Conservation (phyloP, 2,329 filamentous ascomycete species). For the Diaporthe australafricana region DNA sequence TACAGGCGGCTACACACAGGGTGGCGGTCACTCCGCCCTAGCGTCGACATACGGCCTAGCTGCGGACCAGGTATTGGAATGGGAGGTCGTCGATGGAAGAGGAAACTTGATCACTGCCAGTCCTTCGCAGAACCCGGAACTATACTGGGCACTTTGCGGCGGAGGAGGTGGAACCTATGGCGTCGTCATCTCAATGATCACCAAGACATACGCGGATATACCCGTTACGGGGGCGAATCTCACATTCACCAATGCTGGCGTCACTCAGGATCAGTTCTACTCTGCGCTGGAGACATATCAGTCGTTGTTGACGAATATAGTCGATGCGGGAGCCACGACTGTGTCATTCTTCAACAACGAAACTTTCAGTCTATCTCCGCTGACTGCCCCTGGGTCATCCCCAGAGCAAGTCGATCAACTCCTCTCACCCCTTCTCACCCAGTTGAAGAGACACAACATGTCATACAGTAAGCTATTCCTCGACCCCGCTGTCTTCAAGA, state of each 20-base stretch:
- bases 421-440: no score
- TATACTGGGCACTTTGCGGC: neutral
- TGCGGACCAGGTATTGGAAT: constrained; percentile 60
- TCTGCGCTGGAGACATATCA: no score
- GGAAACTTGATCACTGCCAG: constrained; percentile 52
- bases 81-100: constrained; percentile 54
- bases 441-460: no score
- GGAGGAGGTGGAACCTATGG: constrained; percentile 44
- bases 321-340: no score
- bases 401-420: no score
- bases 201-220: neutral
- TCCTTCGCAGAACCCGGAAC: constrained; percentile 42
- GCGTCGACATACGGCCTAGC: constrained; percentile 58
- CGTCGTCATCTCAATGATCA: neutral
- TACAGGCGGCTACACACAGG: constrained; percentile 64
- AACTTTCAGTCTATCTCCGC: no score
- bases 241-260: neutral
- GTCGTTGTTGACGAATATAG: no score
- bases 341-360: no score
- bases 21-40: constrained; percentile 62
- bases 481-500: no score
- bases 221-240: neutral
- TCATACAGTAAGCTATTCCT: no score
- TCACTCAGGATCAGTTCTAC: no score
- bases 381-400: no score